Conservation (phyloP, 2,329 filamentous ascomycete species). For the Epichloe glyceriae region DNA sequence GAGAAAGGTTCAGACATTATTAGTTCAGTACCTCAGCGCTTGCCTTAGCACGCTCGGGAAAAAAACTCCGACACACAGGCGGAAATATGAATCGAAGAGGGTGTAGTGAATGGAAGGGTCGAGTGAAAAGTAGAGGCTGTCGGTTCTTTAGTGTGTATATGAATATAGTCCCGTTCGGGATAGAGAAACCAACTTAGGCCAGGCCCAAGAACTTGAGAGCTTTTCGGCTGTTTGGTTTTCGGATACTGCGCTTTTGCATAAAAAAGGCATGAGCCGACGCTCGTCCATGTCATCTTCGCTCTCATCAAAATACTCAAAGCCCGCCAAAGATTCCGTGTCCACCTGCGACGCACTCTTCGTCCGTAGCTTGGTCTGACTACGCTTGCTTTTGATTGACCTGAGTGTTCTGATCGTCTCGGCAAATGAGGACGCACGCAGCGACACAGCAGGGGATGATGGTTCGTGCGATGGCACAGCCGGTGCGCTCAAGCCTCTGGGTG, state of each 20-base stretch:
- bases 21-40: background rate
- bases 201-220: constrained; percentile 41
- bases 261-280: constrained; percentile 39
- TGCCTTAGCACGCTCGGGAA: background rate
- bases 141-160: background rate
- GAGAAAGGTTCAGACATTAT: background rate
- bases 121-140: background rate
- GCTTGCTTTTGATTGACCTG: constrained; percentile 18
- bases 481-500: background rate
- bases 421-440: constrained; percentile 6
- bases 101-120: background rate
- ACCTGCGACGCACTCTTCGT: constrained; percentile 9
- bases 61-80: background rate
- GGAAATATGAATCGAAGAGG: background rate
- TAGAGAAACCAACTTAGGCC: constrained; percentile 15
- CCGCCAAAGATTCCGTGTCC: constrained; percentile 20
- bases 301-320: constrained; percentile 25
- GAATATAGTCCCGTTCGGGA: background rate
- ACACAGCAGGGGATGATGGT: constrained; percentile 5
- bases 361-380: constrained; percentile 17
- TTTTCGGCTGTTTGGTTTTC: constrained; percentile 34
- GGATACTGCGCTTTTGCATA: constrained; percentile 22
- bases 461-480: background rate
- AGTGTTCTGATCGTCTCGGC: constrained; percentile 14
- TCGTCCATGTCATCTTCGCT: constrained; percentile 34